Base-by-base conservation (phyloP, 768 basidiomycete genomes). In the Inosperma sp. region DNA sequence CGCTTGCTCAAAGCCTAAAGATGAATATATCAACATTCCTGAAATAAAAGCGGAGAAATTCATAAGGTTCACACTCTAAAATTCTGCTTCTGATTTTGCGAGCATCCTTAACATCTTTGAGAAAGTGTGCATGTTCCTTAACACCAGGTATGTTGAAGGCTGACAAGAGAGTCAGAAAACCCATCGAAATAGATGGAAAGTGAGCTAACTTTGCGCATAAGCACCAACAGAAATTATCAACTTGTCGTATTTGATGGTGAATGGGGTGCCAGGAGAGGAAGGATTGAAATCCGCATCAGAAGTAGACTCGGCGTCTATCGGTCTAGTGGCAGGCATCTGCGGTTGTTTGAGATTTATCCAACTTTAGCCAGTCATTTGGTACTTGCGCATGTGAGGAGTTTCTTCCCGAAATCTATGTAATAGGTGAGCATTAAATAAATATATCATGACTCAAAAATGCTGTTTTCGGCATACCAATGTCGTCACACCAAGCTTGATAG, bases 191-290 rank as follows among this genome's bases (percentile, higher is more conserved):
- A 22, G 3, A 4, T 26, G 46, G 43, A 7, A 40, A 4, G 39
- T 3, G 30, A 3, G 57, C 78, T 44, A 59, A 88, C 89, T 93
- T 63, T 92, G 88, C 2, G 79, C 82, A 67, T 93, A 93, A 39
- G 87, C 86, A 2, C 92, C 92, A 1, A 90, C 89, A 6, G 88
- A 83, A 41, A 94, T 81, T 48, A 93, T 80, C 10, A 93, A 75
- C 62, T 87, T 89, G 66, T 93, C 90, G 60, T 87, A 93, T 16
- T 68, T 65, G 36, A 92, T 42, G 7, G 75, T 72, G 63, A 88
- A 91, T 7, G 74, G 66, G 23, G 47, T 49, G 7, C 22, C 45
- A 37, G 56, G 22, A 40, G 26, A n/a, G 23, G 49, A 49, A 5
- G 42, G 41, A 17, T 48, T 42, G 6, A 54, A 8, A 29, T 65